Base-by-base conservation (phyloP, 768 basidiomycete species). In the Clavaria fumosa region DNA sequence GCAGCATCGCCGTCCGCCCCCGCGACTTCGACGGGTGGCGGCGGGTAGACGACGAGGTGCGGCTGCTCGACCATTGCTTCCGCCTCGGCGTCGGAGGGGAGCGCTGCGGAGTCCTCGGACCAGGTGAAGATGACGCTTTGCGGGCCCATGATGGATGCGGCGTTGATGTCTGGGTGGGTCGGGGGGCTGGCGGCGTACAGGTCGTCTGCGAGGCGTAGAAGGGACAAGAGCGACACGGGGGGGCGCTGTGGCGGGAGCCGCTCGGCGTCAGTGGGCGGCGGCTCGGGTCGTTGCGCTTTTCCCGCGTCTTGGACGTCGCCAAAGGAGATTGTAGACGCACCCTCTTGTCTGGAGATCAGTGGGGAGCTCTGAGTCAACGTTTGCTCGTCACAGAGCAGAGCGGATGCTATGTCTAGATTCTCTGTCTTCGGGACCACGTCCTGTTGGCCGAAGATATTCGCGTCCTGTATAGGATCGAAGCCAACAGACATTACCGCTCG, bases 91-190 rank as follows among this genome's bases (percentile, higher is more conserved):
- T 76, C 74, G 5, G 53, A 46, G 1, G 69, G 71, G 30, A 71
- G 53, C n/a, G 55, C 53, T 1, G 53, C 35, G 2, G 51, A 47
- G 19, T 57, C 52, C 46, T 75, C 69, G 12, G 66, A 69, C 82
- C 82, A 88, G 6, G 84, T 85, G 51, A 66, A 70, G 35, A 83
- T 60, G 24, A 70, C 78, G 48, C 80, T 84, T 47, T 79, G 74
- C 1, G 78, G 80, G 6, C 84, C 84, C 68, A 88, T 73, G 34
- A 80, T 80, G 20, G 61, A 57, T 4, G 65, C 55, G 11, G 82
- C 57, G 3, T 45, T 50, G 9, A 86, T 58, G 1, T 53, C 58
- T 7, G 74, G 66, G 36, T 78, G 66, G 1, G 64, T 59, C 2
- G 79, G 78, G 3, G 81, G 79, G 52, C 67, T 78, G 14, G 50